A percentile compares a stretch with the other conserved stretches of the same genome.
Conservation (phyloP, 441 rosid genomes). For the Erodium moschatum region DNA sequence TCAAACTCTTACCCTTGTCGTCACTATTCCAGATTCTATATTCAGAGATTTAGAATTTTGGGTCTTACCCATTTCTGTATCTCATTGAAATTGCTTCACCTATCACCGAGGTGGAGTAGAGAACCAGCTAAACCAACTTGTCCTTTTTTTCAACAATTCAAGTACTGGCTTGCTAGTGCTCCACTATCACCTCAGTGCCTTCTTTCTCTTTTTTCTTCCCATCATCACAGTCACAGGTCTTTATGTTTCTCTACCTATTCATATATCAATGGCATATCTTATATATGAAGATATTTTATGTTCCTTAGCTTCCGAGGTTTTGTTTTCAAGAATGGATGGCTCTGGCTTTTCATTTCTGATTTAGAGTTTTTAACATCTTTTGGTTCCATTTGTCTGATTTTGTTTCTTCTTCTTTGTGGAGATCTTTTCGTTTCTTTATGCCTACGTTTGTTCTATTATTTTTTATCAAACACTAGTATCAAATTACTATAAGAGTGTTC, state of each 20-base stretch:
- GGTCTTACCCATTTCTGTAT: not conserved
- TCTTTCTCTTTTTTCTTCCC: conserved; percentile 9
- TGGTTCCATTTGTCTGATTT: not conserved
- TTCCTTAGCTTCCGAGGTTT: conserved; percentile 10
- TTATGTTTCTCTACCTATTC: no score
- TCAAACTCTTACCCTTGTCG: not conserved
- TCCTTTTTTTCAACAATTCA: conserved; percentile 14
- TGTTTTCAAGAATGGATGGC: conserved; percentile 18
- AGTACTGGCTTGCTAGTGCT: conserved; percentile 10
- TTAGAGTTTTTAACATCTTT: not conserved
- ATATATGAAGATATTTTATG: not conserved
- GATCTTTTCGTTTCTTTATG: not conserved
- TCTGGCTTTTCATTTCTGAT: conserved; percentile 11
- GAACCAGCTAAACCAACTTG: conserved; percentile 19
- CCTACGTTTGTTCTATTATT: not conserved
- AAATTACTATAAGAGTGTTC: conserved; percentile 10
- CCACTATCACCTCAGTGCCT: conserved; percentile 10
- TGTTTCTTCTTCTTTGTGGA: conserved; percentile 3
- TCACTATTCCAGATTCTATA: not conserved
- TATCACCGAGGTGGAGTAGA: not conserved
- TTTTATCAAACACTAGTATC: not conserved
- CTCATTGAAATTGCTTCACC: not conserved
- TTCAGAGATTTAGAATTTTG: not conserved
- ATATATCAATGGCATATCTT: no score
- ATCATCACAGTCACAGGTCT: not conserved